Conservation (phyloP, 441 rosid species). For the Omphalea diandra region DNA sequence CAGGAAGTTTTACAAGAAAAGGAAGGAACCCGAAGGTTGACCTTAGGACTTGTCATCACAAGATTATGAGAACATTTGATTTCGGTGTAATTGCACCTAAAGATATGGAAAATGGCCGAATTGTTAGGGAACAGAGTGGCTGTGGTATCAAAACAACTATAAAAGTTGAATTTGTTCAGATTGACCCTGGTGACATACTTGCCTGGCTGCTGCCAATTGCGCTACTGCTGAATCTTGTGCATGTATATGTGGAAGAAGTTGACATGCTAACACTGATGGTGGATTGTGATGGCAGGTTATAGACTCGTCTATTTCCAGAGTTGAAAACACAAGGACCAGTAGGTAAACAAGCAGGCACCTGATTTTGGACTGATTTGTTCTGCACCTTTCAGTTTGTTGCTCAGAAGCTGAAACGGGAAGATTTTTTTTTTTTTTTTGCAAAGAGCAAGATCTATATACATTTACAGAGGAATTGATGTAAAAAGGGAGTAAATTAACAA, state of each 20-base stretch:
- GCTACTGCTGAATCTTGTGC: conserved; percentile 18
- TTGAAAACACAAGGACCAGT: conserved; percentile 23
- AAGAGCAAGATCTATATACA: conserved; percentile 30
- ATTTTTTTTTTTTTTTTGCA: conserved; percentile 11
- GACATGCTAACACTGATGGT: conserved; percentile 40
- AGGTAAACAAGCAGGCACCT: neutral
- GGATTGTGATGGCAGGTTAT: conserved; percentile 24
- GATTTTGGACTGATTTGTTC: conserved; percentile 33
- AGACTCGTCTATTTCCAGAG: conserved; percentile 14
- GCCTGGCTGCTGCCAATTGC: neutral
- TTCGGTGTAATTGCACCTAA: conserved; percentile 15
- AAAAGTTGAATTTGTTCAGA: neutral
- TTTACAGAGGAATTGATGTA: conserved; percentile 34
- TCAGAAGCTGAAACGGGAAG: conserved; percentile 21
- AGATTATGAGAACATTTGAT: conserved; percentile 10
- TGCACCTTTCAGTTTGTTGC: conserved; percentile 26
- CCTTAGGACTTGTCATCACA: neutral
- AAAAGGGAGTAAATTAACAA: conserved; percentile 19
- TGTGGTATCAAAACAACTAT: conserved; percentile 15
- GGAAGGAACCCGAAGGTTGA: conserved; percentile 87
- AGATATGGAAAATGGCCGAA: conserved; percentile 10
- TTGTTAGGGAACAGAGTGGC: conserved; percentile 6
- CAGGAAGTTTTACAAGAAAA: conserved; percentile 78
- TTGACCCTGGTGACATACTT: neutral
- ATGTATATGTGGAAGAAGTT: conserved; percentile 34